These are phyloP conservation scores for Phaffia tasmanica DNA, from an alignment of 768 basidiomycete genomes.

Conservation along the genomic window DNA sequence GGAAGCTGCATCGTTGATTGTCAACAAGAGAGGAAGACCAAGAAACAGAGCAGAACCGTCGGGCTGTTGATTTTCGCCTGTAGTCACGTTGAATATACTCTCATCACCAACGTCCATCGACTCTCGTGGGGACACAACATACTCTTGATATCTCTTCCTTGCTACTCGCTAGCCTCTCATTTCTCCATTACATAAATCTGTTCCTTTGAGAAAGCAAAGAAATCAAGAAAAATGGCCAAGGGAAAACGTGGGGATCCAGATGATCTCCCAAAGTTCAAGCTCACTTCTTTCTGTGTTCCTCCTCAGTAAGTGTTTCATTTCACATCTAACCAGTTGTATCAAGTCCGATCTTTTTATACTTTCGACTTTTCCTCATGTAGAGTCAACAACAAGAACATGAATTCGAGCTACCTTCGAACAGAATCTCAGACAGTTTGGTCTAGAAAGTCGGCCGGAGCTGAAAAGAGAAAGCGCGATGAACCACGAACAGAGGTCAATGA, in stretches of 20 bases:
- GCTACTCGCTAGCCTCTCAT: background rate
- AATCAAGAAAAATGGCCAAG: constrained; percentile 10
- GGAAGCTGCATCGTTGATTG: constrained; percentile 3
- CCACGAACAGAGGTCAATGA: constrained; percentile 35
- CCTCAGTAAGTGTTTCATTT: constrained; percentile 46
- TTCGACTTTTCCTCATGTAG: constrained; percentile 37
- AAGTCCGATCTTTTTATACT: constrained; percentile 3
- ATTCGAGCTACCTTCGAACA: constrained; percentile 63
- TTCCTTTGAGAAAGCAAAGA: background rate
- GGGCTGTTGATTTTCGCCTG: too few species aligned
- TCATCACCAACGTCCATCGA: too few species aligned
- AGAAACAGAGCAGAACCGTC: too few species aligned
- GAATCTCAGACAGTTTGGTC: constrained; percentile 65
- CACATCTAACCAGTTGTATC: background rate
- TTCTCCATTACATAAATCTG: background rate
- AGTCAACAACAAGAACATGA: constrained; percentile 68
- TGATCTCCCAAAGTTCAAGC: constrained; percentile 43
- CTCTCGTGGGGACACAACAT: background rate
- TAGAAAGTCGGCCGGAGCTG: constrained; percentile 39
- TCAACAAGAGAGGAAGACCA: background rate
- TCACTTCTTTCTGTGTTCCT: constrained; percentile 71
- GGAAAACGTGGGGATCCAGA: constrained; percentile 12
- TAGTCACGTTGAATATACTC: too few species aligned
- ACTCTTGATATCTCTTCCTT: background rate
- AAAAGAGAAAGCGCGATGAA: constrained; percentile 42